Evolutionary conservation across 441 rosid genomes (phyloP).

Genomic region (Arabidopsis hybrid): DNA sequence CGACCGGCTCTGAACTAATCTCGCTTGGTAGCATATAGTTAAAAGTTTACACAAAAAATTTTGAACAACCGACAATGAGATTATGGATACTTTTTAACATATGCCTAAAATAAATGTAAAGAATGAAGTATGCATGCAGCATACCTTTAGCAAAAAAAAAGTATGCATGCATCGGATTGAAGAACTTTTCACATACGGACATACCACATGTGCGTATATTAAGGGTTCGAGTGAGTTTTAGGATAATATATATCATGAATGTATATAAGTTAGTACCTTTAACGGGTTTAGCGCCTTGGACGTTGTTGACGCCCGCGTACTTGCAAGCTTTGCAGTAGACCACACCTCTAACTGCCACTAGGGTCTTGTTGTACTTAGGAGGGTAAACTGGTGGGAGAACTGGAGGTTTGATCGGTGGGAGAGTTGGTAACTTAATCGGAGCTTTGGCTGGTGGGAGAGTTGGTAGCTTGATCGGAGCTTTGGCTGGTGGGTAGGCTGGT

Average conservation of each 20-base stretch:
- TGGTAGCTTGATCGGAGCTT: slow-evolving; percentile 27
- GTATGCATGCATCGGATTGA: neutral
- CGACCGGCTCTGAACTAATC: too few relatives aligned
- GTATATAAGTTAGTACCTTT: slow-evolving; percentile 45
- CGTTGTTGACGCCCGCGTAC: slow-evolving; percentile 59
- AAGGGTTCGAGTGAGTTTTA: too few relatives aligned
- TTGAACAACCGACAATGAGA: too few relatives aligned
- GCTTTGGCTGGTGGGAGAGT: slow-evolving; percentile 46
- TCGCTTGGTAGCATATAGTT: too few relatives aligned
- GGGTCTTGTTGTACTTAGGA: slow-evolving; percentile 47
- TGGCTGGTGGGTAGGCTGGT: neutral
- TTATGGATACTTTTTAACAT: too few relatives aligned
- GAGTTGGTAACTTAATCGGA: slow-evolving; percentile 16
- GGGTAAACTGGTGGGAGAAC: slow-evolving; percentile 38
- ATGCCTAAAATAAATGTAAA: too few relatives aligned
- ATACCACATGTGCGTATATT: neutral
- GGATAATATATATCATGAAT: neutral
- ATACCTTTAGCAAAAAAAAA: too few relatives aligned
- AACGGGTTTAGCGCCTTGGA: slow-evolving; percentile 63
- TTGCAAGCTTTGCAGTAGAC: slow-evolving; percentile 85
- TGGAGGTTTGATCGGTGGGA: slow-evolving; percentile 38
- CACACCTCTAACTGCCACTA: slow-evolving; percentile 68
- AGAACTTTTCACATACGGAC: neutral
- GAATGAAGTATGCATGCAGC: neutral
- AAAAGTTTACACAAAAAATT: too few relatives aligned